Evolutionary conservation across 2,329 filamentous ascomycete genomes (phyloP).

Genomic region (Thielaviopsis euricoi): DNA sequence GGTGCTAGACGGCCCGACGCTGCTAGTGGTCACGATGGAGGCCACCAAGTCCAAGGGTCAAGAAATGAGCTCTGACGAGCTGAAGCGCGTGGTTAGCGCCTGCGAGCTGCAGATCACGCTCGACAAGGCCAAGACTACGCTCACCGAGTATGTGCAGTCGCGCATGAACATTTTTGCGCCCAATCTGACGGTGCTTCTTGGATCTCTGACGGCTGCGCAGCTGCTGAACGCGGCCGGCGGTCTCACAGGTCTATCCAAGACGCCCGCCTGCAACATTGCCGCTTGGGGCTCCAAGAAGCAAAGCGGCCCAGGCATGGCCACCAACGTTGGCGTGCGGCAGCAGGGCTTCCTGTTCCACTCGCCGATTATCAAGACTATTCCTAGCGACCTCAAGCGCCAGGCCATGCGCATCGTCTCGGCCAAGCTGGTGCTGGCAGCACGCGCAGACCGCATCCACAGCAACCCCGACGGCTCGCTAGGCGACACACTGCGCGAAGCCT

Average conservation of each 20-base stretch:
- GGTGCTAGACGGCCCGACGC: constrained; percentile 70
- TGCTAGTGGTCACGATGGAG: constrained; percentile 94
- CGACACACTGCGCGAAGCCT: constrained; percentile 65
- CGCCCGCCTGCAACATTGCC: constrained; percentile 81
- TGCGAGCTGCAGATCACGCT: constrained; percentile 82
- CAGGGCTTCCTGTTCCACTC: constrained; percentile 91
- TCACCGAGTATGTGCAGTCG: constrained; percentile 90
- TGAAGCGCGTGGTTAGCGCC: constrained; percentile 56
- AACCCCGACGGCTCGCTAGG: constrained; percentile 70
- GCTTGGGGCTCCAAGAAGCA: constrained; percentile 83
- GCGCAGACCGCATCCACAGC: constrained; percentile 73
- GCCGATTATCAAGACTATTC: constrained; percentile 70
- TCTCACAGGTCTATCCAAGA: constrained; percentile 74
- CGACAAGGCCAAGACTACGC: constrained; percentile 67
- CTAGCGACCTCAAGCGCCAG: constrained; percentile 75
- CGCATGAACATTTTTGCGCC: constrained; percentile 94
- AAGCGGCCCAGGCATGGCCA: constrained; percentile 62
- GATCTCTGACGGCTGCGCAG: constrained; percentile 84
- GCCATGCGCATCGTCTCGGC: constrained; percentile 89
- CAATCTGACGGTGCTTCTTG: constrained; percentile 79
- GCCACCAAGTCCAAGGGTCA: constrained; percentile 77
- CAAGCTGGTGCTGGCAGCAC: constrained; percentile 84
- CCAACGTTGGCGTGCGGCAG: constrained; percentile 77
- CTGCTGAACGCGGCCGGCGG: constrained; percentile 91
- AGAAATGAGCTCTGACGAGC: constrained; percentile 57